phyloP scores from a whole-genome alignment of 768 basidiomycete genomes.

The Rhodosporidiobolus sp. region DNA sequence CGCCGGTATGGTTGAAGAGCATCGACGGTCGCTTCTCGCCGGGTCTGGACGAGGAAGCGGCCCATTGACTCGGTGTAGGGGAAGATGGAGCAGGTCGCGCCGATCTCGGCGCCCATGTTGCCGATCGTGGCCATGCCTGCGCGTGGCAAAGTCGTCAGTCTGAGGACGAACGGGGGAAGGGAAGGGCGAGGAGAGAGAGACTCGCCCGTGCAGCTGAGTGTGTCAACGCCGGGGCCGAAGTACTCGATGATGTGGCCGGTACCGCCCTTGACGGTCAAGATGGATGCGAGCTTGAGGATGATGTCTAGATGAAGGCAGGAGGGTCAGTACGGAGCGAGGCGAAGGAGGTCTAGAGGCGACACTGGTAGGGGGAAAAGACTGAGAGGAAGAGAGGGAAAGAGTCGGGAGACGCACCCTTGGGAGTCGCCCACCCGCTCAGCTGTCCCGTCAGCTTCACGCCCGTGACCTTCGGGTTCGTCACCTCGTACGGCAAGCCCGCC shows the following conservation, averaged over 20 bases:
- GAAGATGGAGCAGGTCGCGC: conserved; percentile 97
- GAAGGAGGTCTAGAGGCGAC: no score
- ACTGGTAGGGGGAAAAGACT: no score
- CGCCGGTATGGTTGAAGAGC: conserved; percentile 84
- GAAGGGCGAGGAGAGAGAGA: no score
- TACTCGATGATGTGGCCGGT: conserved; percentile 99
- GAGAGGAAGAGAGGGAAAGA: no score
- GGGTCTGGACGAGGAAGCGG: conserved; percentile 88
- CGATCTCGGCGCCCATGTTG: conserved; percentile 99
- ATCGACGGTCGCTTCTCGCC: conserved; percentile 74
- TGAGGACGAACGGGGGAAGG: no score
- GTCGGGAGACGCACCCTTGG: conserved; percentile 65
- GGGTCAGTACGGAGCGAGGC: conserved; percentile 59
- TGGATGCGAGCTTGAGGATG: conserved; percentile 97
- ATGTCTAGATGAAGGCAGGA: conserved; percentile 60
- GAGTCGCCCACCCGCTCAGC: conserved; percentile 93
- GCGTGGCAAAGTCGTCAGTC: conserved; percentile 57
- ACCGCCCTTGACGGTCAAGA: conserved; percentile 98
- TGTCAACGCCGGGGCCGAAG: conserved; percentile 88
- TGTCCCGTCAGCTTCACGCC: conserved; percentile 95
- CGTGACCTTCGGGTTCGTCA: conserved; percentile 98
- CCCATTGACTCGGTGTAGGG: conserved; percentile 94
- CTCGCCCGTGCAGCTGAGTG: conserved; percentile 52
- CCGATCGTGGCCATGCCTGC: conserved; percentile 99
- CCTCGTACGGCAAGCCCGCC: conserved; percentile 96